phyloP scores from a whole-genome alignment of 306 rosid genomes.

The Rubus parviflorus region DNA sequence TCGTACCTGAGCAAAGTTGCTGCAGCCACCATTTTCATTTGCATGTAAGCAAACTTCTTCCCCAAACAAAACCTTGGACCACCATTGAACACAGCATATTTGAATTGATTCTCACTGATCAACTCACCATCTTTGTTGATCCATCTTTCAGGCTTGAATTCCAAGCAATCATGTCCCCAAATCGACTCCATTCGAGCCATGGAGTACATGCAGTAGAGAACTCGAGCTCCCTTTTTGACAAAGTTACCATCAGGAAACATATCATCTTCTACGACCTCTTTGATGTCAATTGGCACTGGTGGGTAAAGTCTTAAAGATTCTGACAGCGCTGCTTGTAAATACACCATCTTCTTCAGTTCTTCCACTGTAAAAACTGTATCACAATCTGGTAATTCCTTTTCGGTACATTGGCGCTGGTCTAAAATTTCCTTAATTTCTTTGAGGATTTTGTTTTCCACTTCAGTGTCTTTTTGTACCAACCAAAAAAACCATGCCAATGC shows the following conservation, averaged over 20 bases:
- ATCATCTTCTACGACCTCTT: constrained; percentile 39
- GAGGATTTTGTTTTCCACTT: constrained; percentile 29
- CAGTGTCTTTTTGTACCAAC: constrained; percentile 33
- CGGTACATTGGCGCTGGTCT: not conserved
- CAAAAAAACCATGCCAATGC: constrained; percentile 57
- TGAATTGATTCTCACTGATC: constrained; percentile 35
- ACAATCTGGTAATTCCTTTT: not conserved
- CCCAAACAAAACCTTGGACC: constrained; percentile 56
- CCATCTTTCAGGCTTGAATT: constrained; percentile 57
- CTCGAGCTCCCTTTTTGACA: constrained; percentile 36
- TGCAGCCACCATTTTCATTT: constrained; percentile 53
- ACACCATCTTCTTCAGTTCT: constrained; percentile 46
- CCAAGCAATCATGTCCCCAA: constrained; percentile 52
- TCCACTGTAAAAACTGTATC: constrained; percentile 26
- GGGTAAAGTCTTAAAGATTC: constrained; percentile 53
- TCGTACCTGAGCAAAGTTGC: constrained; percentile 35
- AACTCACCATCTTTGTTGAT: constrained; percentile 29
- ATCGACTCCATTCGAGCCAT: constrained; percentile 44
- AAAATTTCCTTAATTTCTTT: constrained; percentile 25
- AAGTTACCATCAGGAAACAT: constrained; percentile 39
- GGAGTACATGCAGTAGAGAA: constrained; percentile 31
- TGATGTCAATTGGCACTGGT: constrained; percentile 46
- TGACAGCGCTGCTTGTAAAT: constrained; percentile 42
- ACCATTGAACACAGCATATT: constrained; percentile 40
- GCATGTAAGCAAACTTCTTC: constrained; percentile 46